Conservation (phyloP, 805 yeast genomes). For the Spathaspora gorwiae region DNA sequence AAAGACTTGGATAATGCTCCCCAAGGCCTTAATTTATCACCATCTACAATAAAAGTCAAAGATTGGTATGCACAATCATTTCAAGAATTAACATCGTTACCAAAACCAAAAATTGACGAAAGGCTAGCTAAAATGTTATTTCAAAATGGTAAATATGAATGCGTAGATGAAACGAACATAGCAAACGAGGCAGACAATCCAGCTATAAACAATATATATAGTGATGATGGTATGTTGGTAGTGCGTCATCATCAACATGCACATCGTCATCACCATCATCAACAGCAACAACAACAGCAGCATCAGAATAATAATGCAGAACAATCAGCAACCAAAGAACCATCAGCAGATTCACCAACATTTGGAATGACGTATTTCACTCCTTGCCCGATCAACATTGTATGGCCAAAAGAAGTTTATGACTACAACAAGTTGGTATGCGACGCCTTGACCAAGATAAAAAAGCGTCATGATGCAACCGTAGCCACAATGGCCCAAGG, state of each 20-base stretch:
- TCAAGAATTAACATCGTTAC: slow-evolving; percentile 68
- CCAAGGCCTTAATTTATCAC: slow-evolving; percentile 64
- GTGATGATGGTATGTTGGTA: slow-evolving; percentile 51
- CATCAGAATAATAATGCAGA: not conserved
- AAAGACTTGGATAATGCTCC: slow-evolving; percentile 81
- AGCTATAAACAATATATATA: slow-evolving; percentile 36
- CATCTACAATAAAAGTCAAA: slow-evolving; percentile 69
- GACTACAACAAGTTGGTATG: slow-evolving; percentile 67
- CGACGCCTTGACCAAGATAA: slow-evolving; percentile 64
- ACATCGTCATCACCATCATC: slow-evolving; percentile 2
- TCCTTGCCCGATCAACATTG: slow-evolving; percentile 48
- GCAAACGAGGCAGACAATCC: slow-evolving; percentile 19
- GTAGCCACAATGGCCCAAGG: slow-evolving; percentile 91
- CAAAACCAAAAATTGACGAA: slow-evolving; percentile 49
- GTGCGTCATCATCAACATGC: slow-evolving; percentile 16
- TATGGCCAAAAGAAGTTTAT: slow-evolving; percentile 72
- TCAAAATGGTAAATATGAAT: slow-evolving; percentile 5
- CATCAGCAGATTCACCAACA: slow-evolving; percentile 28
- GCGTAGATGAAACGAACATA: slow-evolving; percentile 2
- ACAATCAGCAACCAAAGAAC: not conserved
- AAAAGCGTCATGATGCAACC: slow-evolving; percentile 85
- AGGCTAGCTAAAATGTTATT: slow-evolving; percentile 35
- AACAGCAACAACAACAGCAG: not conserved
- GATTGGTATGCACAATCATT: slow-evolving; percentile 92
- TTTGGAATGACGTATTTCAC: slow-evolving; percentile 46